phyloP scores from a whole-genome alignment of 345 rosid species.

The Ceriops decandra region DNA sequence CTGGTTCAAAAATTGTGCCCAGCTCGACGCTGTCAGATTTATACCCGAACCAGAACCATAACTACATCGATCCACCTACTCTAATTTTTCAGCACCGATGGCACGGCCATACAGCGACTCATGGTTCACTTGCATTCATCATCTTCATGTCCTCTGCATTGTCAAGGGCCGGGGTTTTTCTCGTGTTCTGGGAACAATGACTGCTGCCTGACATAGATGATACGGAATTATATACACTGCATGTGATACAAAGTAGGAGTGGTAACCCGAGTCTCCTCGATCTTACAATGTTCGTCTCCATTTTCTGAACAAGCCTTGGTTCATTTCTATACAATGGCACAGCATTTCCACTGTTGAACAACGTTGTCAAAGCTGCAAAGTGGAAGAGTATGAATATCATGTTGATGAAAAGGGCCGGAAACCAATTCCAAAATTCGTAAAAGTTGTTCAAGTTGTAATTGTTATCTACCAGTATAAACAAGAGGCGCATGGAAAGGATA shows the following conservation, averaged over 20 bases:
- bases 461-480: too few species aligned
- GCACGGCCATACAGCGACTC: too few species aligned
- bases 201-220: background rate
- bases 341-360: background rate
- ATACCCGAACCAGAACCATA: background rate
- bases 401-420: background rate
- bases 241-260: background rate
- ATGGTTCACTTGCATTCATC: too few species aligned
- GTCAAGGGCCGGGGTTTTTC: background rate
- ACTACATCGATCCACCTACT: too few species aligned
- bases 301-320: background rate
- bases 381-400: background rate
- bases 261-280: background rate
- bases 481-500: too few species aligned
- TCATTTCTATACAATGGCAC: background rate
- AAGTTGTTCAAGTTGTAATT: background rate
- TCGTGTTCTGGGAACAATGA: background rate
- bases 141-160: too few species aligned
- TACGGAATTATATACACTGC: too few species aligned
- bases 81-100: too few species aligned
- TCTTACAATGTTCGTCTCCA: background rate
- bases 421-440: background rate
- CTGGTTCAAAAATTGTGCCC: background rate
- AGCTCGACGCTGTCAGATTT: background rate
- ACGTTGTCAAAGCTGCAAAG: background rate